Percentiles rank a stretch among this genome's conserved stretches.
phyloP scores from a whole-genome alignment of 805 yeast genomes.

The Maudiozyma barnettii region DNA sequence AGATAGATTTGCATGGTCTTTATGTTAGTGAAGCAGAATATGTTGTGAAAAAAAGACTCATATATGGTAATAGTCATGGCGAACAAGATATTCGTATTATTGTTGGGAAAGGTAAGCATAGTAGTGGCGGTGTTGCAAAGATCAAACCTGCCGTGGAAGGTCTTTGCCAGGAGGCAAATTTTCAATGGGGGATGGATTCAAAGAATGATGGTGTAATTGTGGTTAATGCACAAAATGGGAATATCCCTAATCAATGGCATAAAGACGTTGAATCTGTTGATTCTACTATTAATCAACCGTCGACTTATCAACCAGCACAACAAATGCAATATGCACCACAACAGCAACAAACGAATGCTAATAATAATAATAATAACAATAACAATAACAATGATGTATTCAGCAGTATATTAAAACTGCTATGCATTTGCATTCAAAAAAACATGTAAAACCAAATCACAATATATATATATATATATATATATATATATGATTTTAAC shows the following conservation, averaged over 20 bases:
- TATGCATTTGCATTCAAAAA: constrained; percentile 30
- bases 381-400: constrained; percentile 12
- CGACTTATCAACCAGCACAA: constrained; percentile 17
- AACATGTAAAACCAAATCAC: neutral
- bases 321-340: constrained; percentile 26
- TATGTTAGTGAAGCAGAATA: constrained; percentile 82
- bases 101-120: constrained; percentile 89
- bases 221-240: constrained; percentile 48
- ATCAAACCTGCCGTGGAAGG: constrained; percentile 82
- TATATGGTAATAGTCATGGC: constrained; percentile 46
- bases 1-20: constrained; percentile 88
- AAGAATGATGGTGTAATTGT: constrained; percentile 75
- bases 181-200: constrained; percentile 52
- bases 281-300: constrained; percentile 1
- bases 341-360: constrained; percentile 16
- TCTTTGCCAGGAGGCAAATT: constrained; percentile 56
- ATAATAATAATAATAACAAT: constrained; percentile 15
- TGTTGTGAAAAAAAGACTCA: constrained; percentile 62
- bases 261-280: constrained; percentile 1
- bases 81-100: constrained; percentile 67
- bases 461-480: neutral
- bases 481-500: too few species aligned
- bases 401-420: constrained; percentile 23
- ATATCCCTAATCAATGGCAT: constrained; percentile 34
- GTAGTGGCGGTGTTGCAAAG: constrained; percentile 73